Base-by-base conservation (phyloP, 257 asterid genomes). In the Lantana camara region DNA sequence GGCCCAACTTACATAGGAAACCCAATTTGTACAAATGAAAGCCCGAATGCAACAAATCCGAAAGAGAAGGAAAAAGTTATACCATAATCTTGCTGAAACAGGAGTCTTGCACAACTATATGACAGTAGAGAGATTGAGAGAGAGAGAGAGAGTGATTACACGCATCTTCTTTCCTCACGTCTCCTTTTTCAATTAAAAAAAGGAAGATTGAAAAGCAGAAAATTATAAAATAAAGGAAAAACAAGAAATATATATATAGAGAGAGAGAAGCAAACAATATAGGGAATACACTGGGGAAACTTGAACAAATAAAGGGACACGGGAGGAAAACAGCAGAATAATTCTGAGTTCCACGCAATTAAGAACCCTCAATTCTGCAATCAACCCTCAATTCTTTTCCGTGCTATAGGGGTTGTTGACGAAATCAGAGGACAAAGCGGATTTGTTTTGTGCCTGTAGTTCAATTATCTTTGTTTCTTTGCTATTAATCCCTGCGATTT, bases 91-190 rank as follows among this genome's bases (percentile, higher is more conserved):
- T 61, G 64, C 9, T 51, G 46, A 27, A 52, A 38, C 42, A 21
- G 22, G 41, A 44, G 49, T 37, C 13, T 9, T 5, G 14, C 65
- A 59, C 35, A 30, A 30, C 3, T 30, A n/a, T n/a, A 7, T 7
- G 7, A 30, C 35, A 30, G 9, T 4, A 9, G 40, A 35, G 32
- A 27, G 32, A 27, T 2, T 2, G 32, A 27, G 44, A 41, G 46
- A 41, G 24, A 27, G 16, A 27, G 63, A 8, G 48, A 59, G 58
- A 29, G 34, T n/a, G 27, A 29, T 48, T 46, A 21, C 40, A 67
- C 78, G 74, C 66, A 67, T 73, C 66, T 61, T 63, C 53, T 32
- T 69, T 56, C 73, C 20, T 68, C 78, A 72, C 78, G 82, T 64
- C 76, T 77, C 57, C 74, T 69, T 54, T 63, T 52, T 38, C 40